phyloP scores from a whole-genome alignment of 192 early-diverging fungal species.

The Coemansia sp. region DNA sequence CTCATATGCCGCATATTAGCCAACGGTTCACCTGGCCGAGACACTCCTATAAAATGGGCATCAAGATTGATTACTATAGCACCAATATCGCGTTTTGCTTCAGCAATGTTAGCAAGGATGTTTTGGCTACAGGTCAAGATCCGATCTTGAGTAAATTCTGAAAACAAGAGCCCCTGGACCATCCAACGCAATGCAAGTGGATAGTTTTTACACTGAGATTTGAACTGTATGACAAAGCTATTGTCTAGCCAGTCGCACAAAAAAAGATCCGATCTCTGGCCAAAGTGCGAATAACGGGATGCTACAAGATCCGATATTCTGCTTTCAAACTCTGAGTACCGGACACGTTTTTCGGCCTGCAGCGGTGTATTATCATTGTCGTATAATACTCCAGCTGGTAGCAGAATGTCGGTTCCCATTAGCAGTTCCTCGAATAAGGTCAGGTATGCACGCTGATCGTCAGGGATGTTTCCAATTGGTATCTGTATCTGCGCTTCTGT shows the following conservation, averaged over 20 bases:
- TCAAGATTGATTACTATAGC: constrained; percentile 54
- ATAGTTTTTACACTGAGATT: constrained; percentile 21
- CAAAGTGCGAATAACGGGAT: constrained; percentile 51
- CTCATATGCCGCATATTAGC: constrained; percentile 64
- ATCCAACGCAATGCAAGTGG: constrained; percentile 51
- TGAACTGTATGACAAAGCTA: constrained; percentile 58
- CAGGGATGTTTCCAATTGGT: constrained; percentile 56
- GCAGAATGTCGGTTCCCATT: constrained; percentile 59
- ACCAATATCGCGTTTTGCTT: constrained; percentile 67
- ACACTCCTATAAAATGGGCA: constrained; percentile 43
- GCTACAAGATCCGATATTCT: constrained; percentile 53
- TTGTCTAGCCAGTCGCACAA: constrained; percentile 58
- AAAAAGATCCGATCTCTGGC: constrained; percentile 36
- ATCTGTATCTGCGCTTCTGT: constrained; percentile 61
- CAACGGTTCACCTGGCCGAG: constrained; percentile 30
- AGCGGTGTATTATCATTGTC: constrained; percentile 3
- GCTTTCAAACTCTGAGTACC: constrained; percentile 42
- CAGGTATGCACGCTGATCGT: constrained; percentile 66
- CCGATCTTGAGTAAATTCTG: constrained; percentile 68
- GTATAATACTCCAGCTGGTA: constrained; percentile 49
- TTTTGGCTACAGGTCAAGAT: constrained; percentile 69
- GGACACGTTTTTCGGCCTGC: constrained; percentile 10
- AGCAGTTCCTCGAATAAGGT: constrained; percentile 76
- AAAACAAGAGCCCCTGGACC: constrained; percentile 61
- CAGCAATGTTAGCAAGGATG: constrained; percentile 62